These are phyloP conservation scores for Rhazya stricta DNA, from an alignment of 257 asterid species.

Conservation along the genomic window DNA sequence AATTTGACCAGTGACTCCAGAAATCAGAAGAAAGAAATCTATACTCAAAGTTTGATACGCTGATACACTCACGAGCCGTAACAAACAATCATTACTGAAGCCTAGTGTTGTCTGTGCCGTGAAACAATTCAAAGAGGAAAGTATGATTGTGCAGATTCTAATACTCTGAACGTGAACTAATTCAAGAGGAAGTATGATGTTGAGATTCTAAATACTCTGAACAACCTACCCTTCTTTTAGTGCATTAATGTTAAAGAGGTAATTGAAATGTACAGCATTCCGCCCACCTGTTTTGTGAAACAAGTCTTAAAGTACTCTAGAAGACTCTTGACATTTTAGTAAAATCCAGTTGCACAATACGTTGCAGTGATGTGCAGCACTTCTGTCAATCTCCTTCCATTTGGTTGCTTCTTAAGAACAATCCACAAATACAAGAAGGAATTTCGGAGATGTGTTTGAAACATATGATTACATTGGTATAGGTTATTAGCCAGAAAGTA, in stretches of 20 bases:
- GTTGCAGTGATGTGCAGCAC: not conserved
- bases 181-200: not conserved
- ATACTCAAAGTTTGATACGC: not conserved
- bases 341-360: not conserved
- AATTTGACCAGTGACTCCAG: not conserved
- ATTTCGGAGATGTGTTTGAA: not conserved
- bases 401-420: not conserved
- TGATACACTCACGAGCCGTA: not conserved
- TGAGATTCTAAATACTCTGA: not conserved
- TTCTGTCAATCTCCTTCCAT: not conserved
- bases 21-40: not conserved
- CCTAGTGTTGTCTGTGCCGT: not conserved
- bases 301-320: not conserved
- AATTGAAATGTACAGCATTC: not conserved
- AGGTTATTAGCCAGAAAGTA: not conserved
- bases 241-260: not conserved
- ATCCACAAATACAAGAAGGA: not conserved
- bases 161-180: too few species aligned
- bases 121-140: too few species aligned
- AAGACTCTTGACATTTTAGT: not conserved
- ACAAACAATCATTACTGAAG: not conserved
- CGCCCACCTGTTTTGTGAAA: not conserved
- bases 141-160: too few species aligned
- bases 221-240: not conserved
- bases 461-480: not conserved